These are phyloP conservation scores for Fomitopsis serialis DNA, from an alignment of 768 basidiomycete species.

Conservation along the genomic window DNA sequence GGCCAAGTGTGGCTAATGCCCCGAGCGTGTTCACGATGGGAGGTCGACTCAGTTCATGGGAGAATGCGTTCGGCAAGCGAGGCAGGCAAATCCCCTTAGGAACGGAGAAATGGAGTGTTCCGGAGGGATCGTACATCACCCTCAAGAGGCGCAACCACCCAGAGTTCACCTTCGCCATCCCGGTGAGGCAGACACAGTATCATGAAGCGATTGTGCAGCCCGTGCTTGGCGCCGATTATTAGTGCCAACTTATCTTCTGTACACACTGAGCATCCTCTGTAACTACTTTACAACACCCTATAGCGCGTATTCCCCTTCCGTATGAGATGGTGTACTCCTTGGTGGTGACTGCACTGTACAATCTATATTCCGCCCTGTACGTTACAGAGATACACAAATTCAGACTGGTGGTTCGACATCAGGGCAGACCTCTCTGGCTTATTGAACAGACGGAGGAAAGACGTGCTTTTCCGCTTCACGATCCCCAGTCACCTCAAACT, in stretches of 20 bases:
- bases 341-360: too few relatives aligned
- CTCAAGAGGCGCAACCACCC: background rate
- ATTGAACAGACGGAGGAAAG: conserved; percentile 14
- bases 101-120: conserved; percentile 4
- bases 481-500: conserved; percentile 51
- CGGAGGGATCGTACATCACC: conserved; percentile 2
- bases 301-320: too few relatives aligned
- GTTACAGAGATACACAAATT: too few relatives aligned
- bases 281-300: too few relatives aligned
- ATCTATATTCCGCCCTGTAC: too few relatives aligned
- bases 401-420: too few relatives aligned
- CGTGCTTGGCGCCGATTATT: too few relatives aligned
- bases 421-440: background rate
- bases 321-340: too few relatives aligned
- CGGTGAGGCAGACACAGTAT: background rate
- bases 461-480: conserved; percentile 31
- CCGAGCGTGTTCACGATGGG: background rate
- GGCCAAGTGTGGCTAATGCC: background rate
- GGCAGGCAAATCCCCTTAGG: background rate
- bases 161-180: background rate
- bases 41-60: background rate
- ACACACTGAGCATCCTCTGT: too few relatives aligned
- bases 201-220: background rate
- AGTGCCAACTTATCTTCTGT: too few relatives aligned
- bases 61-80: background rate